Conservation (phyloP, 1,284 basidiomycete genomes). For the Papiliotrema laurentii region DNA sequence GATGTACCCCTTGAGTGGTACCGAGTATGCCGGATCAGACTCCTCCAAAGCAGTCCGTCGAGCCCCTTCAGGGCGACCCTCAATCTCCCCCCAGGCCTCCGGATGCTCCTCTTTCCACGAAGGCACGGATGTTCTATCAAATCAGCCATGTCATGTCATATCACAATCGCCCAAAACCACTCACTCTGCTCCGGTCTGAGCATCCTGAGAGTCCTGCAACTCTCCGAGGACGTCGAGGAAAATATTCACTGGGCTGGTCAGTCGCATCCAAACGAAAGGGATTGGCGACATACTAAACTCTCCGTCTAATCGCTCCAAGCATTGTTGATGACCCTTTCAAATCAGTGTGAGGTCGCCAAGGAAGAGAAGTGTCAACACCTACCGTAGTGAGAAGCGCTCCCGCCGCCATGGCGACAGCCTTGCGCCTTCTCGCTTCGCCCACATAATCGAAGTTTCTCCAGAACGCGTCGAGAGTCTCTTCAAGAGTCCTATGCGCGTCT, state of each 20-base stretch:
- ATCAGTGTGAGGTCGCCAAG: background rate
- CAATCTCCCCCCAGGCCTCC: slow-evolving; percentile 32
- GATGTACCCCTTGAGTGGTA: slow-evolving; percentile 38
- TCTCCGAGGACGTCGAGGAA: slow-evolving; percentile 89
- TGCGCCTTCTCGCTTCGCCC: slow-evolving; percentile 40
- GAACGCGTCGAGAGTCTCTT: slow-evolving; percentile 44
- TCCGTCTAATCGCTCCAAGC: slow-evolving; percentile 53
- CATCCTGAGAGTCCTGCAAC: slow-evolving; percentile 59
- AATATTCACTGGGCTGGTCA: slow-evolving; percentile 68
- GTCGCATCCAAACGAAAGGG: too few species aligned
- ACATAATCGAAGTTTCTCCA: slow-evolving; percentile 50
- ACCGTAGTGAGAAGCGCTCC: slow-evolving; percentile 42
- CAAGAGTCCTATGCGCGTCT: slow-evolving; percentile 34
- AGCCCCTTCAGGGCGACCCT: slow-evolving; percentile 37
- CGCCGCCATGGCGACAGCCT: slow-evolving; percentile 46
- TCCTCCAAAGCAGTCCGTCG: slow-evolving; percentile 37
- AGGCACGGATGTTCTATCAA: slow-evolving; percentile 15
- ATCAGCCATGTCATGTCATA: background rate
- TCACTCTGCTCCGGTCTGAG: slow-evolving; percentile 33
- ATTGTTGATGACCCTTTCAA: slow-evolving; percentile 71
- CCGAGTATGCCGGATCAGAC: slow-evolving; percentile 37
- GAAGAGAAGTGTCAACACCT: slow-evolving; percentile 6
- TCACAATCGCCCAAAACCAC: slow-evolving; percentile 3
- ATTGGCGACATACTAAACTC: slow-evolving; percentile 42
- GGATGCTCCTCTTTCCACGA: slow-evolving; percentile 38